phyloP scores from a whole-genome alignment of 306 rosid species.

The Cucurbita ficifolia region DNA sequence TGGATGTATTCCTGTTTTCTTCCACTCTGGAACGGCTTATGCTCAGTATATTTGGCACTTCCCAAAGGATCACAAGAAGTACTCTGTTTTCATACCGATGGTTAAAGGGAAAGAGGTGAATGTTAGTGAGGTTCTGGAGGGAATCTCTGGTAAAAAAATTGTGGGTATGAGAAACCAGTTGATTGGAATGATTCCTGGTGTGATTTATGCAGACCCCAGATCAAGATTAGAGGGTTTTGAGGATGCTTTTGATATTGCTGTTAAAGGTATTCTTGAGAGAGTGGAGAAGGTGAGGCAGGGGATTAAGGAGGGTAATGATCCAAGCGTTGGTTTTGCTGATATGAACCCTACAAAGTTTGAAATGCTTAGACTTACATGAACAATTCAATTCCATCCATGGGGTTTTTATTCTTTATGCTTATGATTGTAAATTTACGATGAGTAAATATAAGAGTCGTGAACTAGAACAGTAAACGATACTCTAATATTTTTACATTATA shows the following conservation, averaged over 20 bases:
- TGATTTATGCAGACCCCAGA: slow-evolving; percentile 23
- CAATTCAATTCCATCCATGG: not conserved
- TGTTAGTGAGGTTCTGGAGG: slow-evolving; percentile 12
- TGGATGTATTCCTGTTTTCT: slow-evolving; percentile 39
- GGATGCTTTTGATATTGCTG: slow-evolving; percentile 34
- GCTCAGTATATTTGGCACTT: slow-evolving; percentile 33
- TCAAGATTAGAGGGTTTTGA: slow-evolving; percentile 15
- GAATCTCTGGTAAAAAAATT: slow-evolving; percentile 12
- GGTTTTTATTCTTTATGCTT: no score
- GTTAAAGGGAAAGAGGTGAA: slow-evolving; percentile 14
- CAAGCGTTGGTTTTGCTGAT: slow-evolving; percentile 18
- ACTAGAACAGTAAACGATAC: no score
- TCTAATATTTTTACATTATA: no score
- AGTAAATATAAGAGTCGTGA: no score
- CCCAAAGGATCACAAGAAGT: slow-evolving; percentile 17
- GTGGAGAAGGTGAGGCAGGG: slow-evolving; percentile 16
- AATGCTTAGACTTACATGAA: not conserved
- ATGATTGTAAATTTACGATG: no score
- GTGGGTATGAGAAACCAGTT: slow-evolving; percentile 24
- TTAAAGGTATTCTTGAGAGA: slow-evolving; percentile 26
- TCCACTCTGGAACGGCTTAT: slow-evolving; percentile 36
- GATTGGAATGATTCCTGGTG: slow-evolving; percentile 21
- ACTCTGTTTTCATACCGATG: slow-evolving; percentile 21
- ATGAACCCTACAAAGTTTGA: not conserved
- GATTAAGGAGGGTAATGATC: slow-evolving; percentile 13